A percentile compares a stretch with the other conserved stretches of the same genome.
phyloP scores from a whole-genome alignment of 345 rosid genomes.

The Conringia planisiliqua region DNA sequence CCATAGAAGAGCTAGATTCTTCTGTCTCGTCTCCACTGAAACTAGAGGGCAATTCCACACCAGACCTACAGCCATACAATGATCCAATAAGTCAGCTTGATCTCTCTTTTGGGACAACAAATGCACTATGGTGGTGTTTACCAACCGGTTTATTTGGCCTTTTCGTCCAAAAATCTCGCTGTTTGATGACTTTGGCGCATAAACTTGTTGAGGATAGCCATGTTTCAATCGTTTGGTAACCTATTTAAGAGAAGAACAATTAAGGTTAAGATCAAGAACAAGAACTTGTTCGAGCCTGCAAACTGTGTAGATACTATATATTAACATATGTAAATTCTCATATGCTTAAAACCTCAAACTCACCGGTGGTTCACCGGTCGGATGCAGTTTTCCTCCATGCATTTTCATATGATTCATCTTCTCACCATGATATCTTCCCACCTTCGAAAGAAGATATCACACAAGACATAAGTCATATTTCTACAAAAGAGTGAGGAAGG shows the following conservation, averaged over 20 bases:
- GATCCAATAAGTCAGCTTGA: not conserved
- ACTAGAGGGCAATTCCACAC: conserved; percentile 49
- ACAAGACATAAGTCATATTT: conserved; percentile 2
- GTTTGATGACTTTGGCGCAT: conserved; percentile 39
- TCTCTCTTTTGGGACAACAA: not conserved
- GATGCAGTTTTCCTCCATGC: conserved; percentile 32
- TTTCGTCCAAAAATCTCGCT: conserved; percentile 31
- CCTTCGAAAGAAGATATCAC: conserved; percentile 37
- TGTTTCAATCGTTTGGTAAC: conserved; percentile 39
- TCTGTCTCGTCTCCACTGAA: conserved; percentile 72
- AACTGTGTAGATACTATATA: not conserved
- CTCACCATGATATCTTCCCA: conserved; percentile 38
- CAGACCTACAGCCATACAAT: conserved; percentile 37
- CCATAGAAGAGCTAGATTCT: conserved; percentile 57
- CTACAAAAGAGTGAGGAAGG: not conserved
- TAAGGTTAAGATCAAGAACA: not conserved
- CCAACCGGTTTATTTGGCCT: conserved; percentile 51
- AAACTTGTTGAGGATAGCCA: conserved; percentile 42
- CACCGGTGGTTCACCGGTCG: conserved; percentile 44
- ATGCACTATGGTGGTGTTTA: conserved; percentile 20
- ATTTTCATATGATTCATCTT: conserved; percentile 37
- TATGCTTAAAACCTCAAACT: conserved; percentile 25
- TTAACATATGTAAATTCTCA: not conserved
- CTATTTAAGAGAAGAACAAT: conserved; percentile 33
- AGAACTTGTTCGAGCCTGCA: conserved; percentile 10